These are phyloP conservation scores for Stephania japonica DNA, from an alignment of 164 flowering plant genomes.

Conservation along the genomic window DNA sequence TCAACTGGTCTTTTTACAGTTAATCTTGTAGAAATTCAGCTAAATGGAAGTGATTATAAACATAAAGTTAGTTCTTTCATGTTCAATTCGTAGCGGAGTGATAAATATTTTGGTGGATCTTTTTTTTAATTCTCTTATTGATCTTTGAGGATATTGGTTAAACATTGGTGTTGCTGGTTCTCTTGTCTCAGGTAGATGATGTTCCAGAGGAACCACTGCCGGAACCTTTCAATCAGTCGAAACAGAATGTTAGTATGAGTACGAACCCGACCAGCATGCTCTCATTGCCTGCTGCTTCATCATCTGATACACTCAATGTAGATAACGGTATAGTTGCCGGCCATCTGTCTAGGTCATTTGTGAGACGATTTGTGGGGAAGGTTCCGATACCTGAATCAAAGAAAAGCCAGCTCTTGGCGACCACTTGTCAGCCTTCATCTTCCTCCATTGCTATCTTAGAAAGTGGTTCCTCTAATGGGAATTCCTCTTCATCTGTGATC, in stretches of 20 bases:
- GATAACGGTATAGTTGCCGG: slow-evolving; percentile 26
- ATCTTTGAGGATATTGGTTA: not conserved
- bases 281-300: slow-evolving; percentile 10
- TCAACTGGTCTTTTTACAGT: not conserved
- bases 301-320: slow-evolving; percentile 11
- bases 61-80: not conserved
- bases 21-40: too few relatives aligned
- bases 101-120: not conserved
- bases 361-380: slow-evolving; percentile 34
- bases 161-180: not conserved
- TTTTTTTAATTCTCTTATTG: not conserved
- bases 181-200: slow-evolving; percentile 45
- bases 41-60: not conserved
- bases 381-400: slow-evolving; percentile 12
- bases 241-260: slow-evolving; percentile 12
- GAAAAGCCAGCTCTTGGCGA: slow-evolving; percentile 11
- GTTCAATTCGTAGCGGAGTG: not conserved
- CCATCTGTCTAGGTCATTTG: slow-evolving; percentile 41
- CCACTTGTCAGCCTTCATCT: not conserved
- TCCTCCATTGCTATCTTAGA: slow-evolving; percentile 1
- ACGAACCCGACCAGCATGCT: not conserved
- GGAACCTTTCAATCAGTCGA: slow-evolving; percentile 37
- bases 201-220: slow-evolving; percentile 61
- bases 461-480: slow-evolving; percentile 14
- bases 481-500: slow-evolving; percentile 11